phyloP scores from a whole-genome alignment of 2,329 filamentous ascomycete species.

The Conoideocrella luteorostrata region DNA sequence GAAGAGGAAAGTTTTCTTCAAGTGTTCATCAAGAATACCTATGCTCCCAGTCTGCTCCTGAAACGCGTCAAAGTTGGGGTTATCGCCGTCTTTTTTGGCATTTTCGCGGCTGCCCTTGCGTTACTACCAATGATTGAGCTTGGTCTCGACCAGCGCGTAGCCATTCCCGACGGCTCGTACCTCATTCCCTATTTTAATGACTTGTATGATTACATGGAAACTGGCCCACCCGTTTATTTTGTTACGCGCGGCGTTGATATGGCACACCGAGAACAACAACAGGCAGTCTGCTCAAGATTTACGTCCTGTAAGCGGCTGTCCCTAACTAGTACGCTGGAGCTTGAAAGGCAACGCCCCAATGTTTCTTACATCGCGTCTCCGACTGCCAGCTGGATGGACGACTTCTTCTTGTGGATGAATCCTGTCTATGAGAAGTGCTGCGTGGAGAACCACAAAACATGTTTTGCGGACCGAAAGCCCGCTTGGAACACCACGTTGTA shows the following conservation, averaged over 20 bases:
- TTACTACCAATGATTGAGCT: conserved; percentile 79
- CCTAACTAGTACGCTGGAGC: conserved; percentile 83
- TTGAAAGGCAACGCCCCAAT: conserved; percentile 83
- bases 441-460: conserved; percentile 62
- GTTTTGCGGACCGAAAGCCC: conserved; percentile 71
- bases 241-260: conserved; percentile 77
- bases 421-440: conserved; percentile 69
- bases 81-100: conserved; percentile 73
- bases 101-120: conserved; percentile 80
- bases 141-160: conserved; percentile 89
- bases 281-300: conserved; percentile 84
- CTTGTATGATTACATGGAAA: conserved; percentile 84
- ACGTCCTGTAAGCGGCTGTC: conserved; percentile 81
- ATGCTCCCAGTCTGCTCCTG: conserved; percentile 74
- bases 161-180: conserved; percentile 89
- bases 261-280: conserved; percentile 69
- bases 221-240: conserved; percentile 93
- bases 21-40: conserved; percentile 81
- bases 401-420: conserved; percentile 96
- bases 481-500: conserved; percentile 83
- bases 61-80: conserved; percentile 74
- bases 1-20: conserved; percentile 81
- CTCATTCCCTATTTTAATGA: conserved; percentile 96
- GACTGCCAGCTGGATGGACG: conserved; percentile 92
- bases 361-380: conserved; percentile 84